These are phyloP conservation scores for Spergularia marina DNA, from an alignment of 148 eudicot species.

Conservation along the genomic window DNA sequence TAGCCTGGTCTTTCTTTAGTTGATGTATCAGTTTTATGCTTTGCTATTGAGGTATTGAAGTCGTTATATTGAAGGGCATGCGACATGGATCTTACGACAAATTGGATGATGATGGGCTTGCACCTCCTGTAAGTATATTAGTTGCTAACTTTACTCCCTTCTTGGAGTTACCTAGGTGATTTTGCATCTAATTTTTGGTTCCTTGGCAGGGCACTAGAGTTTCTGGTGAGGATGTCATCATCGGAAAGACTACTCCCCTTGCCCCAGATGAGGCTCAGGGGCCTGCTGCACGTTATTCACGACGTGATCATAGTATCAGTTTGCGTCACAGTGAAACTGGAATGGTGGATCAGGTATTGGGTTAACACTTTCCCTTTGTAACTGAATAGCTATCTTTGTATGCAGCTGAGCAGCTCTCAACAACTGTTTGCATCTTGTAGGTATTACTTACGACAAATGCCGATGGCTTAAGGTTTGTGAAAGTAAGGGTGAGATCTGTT, in stretches of 20 bases:
- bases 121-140: conserved; percentile 78
- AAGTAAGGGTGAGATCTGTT: conserved; percentile 94
- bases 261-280: conserved; percentile 81
- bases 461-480: conserved; percentile 92
- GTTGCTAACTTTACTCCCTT: background rate
- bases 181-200: conserved; percentile 16
- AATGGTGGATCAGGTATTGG: conserved; percentile 80
- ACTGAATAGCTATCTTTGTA: background rate
- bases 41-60: conserved; percentile 5
- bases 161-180: background rate
- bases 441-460: conserved; percentile 89
- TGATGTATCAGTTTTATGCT: conserved; percentile 2
- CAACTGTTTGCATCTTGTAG: conserved; percentile 30
- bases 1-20: background rate
- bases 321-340: conserved; percentile 96
- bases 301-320: conserved; percentile 89
- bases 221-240: conserved; percentile 95
- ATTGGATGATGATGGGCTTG: conserved; percentile 96
- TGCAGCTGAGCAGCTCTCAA: background rate
- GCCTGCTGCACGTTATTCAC: conserved; percentile 71
- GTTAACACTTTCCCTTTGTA: conserved; percentile 4
- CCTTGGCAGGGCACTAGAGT: conserved; percentile 77
- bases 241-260: conserved; percentile 95
- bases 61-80: conserved; percentile 60
- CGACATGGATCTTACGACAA: conserved; percentile 98